phyloP scores from a whole-genome alignment of 2,329 filamentous ascomycete genomes.

The Raffaelea albimanens region DNA sequence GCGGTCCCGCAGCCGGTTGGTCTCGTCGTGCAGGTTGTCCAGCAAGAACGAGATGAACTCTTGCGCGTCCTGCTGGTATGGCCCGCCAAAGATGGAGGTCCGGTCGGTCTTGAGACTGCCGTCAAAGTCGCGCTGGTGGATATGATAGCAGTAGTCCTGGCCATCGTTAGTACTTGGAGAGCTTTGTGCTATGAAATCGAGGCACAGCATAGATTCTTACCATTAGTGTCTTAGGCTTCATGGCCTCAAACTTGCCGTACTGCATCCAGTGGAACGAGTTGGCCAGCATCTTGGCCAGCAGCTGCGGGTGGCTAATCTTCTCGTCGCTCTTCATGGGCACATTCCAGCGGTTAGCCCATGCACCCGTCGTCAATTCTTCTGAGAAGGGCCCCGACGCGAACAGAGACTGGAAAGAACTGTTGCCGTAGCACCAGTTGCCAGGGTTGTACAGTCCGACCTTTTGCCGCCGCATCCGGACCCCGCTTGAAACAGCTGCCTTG shows the following conservation, averaged over 20 bases:
- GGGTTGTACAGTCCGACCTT: constrained; percentile 69
- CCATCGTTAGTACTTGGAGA: no score
- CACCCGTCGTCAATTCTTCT: constrained; percentile 48
- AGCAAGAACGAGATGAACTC: constrained; percentile 83
- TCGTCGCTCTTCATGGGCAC: constrained; percentile 55
- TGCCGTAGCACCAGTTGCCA: constrained; percentile 82
- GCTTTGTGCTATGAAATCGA: no score
- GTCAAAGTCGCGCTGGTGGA: constrained; percentile 35
- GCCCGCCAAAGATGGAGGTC: constrained; percentile 56
- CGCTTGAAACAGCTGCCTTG: constrained; percentile 24
- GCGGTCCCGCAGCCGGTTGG: constrained; percentile 52
- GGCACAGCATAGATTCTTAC: constrained; percentile 30
- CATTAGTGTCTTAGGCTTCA: constrained; percentile 48
- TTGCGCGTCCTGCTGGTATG: constrained; percentile 78
- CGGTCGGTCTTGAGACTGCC: constrained; percentile 16
- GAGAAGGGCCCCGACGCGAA: constrained; percentile 64
- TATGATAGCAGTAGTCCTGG: constrained; percentile 53
- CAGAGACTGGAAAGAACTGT: constrained; percentile 77
- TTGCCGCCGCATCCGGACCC: constrained; percentile 34
- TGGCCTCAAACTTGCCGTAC: constrained; percentile 36
- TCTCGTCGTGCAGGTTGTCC: constrained; percentile 75
- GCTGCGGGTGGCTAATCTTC: constrained; percentile 41
- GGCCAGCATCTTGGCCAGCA: constrained; percentile 50
- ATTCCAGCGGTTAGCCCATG: constrained; percentile 56
- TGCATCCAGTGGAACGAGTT: constrained; percentile 50